Percentiles rank a stretch among this genome's conserved stretches.
phyloP scores from a whole-genome alignment of 208 protist species.

The Wallacemonas sp. region DNA sequence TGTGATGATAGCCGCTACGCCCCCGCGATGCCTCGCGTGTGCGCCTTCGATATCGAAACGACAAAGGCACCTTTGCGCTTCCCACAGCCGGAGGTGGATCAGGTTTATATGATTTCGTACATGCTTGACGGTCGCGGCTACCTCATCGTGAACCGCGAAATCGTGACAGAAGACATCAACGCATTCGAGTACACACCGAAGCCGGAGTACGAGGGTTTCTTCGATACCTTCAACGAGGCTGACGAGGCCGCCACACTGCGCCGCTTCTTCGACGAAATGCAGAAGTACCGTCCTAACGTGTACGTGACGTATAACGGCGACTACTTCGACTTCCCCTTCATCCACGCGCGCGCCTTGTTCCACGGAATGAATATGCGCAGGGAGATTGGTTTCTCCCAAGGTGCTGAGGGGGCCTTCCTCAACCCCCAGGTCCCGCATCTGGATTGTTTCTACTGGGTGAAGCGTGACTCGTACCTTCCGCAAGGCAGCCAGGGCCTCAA shows the following conservation, averaged over 20 bases:
- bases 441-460: slow-evolving; percentile 99
- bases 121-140: slow-evolving; percentile 99
- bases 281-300: slow-evolving; percentile 95
- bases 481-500: slow-evolving; percentile 97
- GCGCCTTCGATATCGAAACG: slow-evolving; percentile 99
- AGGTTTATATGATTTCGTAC: slow-evolving; percentile 99
- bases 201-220: slow-evolving; percentile 97
- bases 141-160: slow-evolving; percentile 98
- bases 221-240: slow-evolving; percentile 97
- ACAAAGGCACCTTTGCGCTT: slow-evolving; percentile 99
- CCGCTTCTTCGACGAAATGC: slow-evolving; percentile 97
- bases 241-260: slow-evolving; percentile 93
- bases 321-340: slow-evolving; percentile 99
- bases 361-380: slow-evolving; percentile 87
- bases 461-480: slow-evolving; percentile 99
- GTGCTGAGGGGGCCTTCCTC: slow-evolving; percentile 92
- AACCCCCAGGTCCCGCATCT: slow-evolving; percentile 95
- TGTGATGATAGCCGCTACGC: slow-evolving; percentile 88
- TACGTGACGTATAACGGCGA: slow-evolving; percentile 99
- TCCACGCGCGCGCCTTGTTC: slow-evolving; percentile 93
- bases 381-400: slow-evolving; percentile 87
- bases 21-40: slow-evolving; percentile 91
- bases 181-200: slow-evolving; percentile 99
- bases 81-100: slow-evolving; percentile 97
- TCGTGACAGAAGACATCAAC: slow-evolving; percentile 98